Evolutionary conservation across 768 basidiomycete genomes (phyloP).

Genomic region (Cystobasidium onofrii): DNA sequence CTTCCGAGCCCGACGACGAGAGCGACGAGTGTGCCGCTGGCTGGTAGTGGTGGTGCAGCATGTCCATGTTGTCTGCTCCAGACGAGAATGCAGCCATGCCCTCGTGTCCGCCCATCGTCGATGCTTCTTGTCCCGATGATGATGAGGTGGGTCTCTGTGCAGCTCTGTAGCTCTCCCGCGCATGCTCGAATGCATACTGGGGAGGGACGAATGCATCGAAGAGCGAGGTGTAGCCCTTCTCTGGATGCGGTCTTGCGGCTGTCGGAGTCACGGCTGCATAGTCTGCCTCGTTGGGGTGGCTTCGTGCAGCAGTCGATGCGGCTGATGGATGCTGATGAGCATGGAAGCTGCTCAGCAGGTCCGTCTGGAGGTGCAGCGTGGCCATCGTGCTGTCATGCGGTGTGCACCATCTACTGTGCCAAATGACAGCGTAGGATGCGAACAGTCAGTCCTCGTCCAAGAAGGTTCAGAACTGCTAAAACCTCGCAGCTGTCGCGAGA

Average conservation of each 20-base stretch:
- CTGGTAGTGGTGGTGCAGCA: neutral
- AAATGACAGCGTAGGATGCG: too few species aligned
- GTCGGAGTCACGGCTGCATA: slow-evolving; percentile 1
- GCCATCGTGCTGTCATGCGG: neutral
- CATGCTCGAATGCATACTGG: neutral
- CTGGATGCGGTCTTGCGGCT: neutral
- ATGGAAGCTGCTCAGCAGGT: neutral
- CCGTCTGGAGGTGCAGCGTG: slow-evolving; percentile 2
- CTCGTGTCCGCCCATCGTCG: neutral
- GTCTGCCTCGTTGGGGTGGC: neutral
- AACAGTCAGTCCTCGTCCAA: too few species aligned
- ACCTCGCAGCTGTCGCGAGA: too few species aligned
- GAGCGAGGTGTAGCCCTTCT: neutral
- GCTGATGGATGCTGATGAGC: neutral
- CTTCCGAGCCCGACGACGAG: neutral
- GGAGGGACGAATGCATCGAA: neutral
- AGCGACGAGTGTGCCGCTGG: neutral
- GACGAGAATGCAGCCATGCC: neutral
- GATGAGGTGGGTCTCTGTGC: neutral
- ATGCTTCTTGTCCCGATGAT: neutral
- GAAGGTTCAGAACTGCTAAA: too few species aligned
- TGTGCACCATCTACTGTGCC: too few species aligned
- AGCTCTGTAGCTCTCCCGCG: neutral
- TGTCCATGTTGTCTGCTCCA: neutral
- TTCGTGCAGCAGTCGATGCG: neutral